These are phyloP conservation scores for Xylaria multiplex DNA, from an alignment of 2,329 filamentous ascomycete genomes.

Conservation along the genomic window DNA sequence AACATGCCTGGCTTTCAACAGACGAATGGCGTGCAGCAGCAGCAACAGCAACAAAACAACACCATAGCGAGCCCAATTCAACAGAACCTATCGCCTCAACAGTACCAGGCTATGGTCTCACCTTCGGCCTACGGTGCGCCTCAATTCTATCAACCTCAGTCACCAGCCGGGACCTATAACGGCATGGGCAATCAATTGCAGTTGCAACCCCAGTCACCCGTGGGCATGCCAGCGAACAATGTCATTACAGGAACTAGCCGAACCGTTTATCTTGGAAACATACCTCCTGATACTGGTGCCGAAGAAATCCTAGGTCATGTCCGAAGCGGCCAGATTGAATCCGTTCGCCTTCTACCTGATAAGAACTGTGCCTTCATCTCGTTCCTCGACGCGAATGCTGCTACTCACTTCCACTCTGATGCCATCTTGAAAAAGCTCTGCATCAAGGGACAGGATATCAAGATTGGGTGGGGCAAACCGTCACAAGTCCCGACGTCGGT, in stretches of 20 bases:
- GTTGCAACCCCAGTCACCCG: conserved; percentile 75
- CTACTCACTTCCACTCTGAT: conserved; percentile 99
- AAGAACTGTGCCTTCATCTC: conserved; percentile 99
- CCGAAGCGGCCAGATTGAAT: conserved; percentile 97
- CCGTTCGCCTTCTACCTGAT: conserved; percentile 93
- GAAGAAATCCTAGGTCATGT: conserved; percentile 98
- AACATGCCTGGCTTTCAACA: conserved; percentile 81
- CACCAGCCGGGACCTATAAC: conserved; percentile 80
- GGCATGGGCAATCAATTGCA: conserved; percentile 68
- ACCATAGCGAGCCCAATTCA: conserved; percentile 79
- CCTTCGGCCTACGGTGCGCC: conserved; percentile 84
- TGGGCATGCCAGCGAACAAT: conserved; percentile 78
- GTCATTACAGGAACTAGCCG: conserved; percentile 90
- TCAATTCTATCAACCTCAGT: conserved; percentile 86
- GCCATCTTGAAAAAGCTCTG: conserved; percentile 99
- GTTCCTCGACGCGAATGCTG: conserved; percentile 96
- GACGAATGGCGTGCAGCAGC: conserved; percentile 50
- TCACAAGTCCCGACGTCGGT: conserved; percentile 98
- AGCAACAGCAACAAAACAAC: conserved; percentile 56
- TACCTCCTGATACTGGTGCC: conserved; percentile 94
- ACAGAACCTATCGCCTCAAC: conserved; percentile 79
- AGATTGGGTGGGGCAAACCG: conserved; percentile 99
- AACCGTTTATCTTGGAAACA: conserved; percentile 97
- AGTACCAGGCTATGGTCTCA: conserved; percentile 87
- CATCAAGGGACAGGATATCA: conserved; percentile 98